These are phyloP conservation scores for Mycena rosella DNA, from an alignment of 768 basidiomycete species.

Conservation along the genomic window DNA sequence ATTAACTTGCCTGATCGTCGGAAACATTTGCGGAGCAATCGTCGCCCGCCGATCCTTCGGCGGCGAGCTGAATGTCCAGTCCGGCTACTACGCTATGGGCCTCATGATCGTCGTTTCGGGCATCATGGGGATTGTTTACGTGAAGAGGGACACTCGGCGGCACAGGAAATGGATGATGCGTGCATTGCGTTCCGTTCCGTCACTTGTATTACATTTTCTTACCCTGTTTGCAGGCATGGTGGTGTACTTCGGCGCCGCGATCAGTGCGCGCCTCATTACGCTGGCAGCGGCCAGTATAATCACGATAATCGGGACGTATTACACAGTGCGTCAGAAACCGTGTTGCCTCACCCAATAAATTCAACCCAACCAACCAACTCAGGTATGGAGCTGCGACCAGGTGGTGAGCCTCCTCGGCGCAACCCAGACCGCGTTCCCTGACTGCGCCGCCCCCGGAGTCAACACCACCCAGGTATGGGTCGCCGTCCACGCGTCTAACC, in stretches of 20 bases:
- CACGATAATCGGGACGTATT: conserved; percentile 40
- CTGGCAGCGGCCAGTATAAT: conserved; percentile 38
- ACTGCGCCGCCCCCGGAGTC: too few relatives aligned
- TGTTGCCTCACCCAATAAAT: too few relatives aligned
- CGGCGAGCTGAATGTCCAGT: conserved; percentile 44
- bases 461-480: too few relatives aligned
- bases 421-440: too few relatives aligned
- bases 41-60: conserved; percentile 40
- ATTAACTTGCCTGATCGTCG: conserved; percentile 36
- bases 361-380: too few relatives aligned
- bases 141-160: conserved; percentile 40
- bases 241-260: conserved; percentile 33
- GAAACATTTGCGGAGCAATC: conserved; percentile 39
- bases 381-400: too few relatives aligned
- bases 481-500: too few relatives aligned
- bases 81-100: conserved; percentile 39
- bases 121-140: conserved; percentile 39
- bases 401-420: too few relatives aligned
- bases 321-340: conserved; percentile 38
- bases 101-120: conserved; percentile 38
- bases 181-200: conserved; percentile 14
- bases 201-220: not conserved
- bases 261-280: conserved; percentile 40
- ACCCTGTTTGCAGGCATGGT: conserved; percentile 38
- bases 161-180: conserved; percentile 48